phyloP scores from a whole-genome alignment of 2,329 filamentous ascomycete species.

The Hymenoscyphus albidus region DNA sequence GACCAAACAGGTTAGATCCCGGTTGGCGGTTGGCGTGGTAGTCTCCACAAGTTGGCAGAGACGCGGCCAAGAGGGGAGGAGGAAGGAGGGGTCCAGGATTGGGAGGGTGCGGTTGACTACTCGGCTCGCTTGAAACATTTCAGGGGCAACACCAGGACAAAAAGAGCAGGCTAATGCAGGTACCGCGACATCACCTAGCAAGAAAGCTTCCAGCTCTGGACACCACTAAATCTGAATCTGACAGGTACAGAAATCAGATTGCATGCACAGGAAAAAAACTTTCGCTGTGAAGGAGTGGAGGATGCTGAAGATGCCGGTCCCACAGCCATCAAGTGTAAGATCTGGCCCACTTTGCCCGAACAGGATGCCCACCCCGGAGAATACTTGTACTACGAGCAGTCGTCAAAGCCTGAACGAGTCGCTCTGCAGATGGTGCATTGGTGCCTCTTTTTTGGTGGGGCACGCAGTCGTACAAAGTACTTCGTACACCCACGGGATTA shows the following conservation, averaged over 20 bases:
- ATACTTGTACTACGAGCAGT: not conserved
- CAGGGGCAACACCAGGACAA: slow-evolving; percentile 2
- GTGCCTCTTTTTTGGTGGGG: not conserved
- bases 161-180: slow-evolving; percentile 13
- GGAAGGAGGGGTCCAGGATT: too few relatives aligned
- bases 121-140: slow-evolving; percentile 2
- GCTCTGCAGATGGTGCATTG: not conserved
- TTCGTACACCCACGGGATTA: not conserved
- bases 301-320: not conserved
- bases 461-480: not conserved
- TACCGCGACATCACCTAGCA: slow-evolving; percentile 8
- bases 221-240: not conserved
- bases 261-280: not conserved
- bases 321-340: slow-evolving; percentile 6
- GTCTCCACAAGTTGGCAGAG: not conserved
- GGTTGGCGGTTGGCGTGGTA: not conserved
- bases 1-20: not conserved
- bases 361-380: not conserved
- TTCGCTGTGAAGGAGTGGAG: not conserved
- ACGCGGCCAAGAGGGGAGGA: not conserved
- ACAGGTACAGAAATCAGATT: not conserved
- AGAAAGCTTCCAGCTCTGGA: not conserved
- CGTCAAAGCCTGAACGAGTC: not conserved
- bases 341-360: slow-evolving; percentile 1
- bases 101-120: not conserved